Evolutionary conservation across 441 rosid genomes (phyloP).

Genomic region (Rhodomyrtus psidioides): DNA sequence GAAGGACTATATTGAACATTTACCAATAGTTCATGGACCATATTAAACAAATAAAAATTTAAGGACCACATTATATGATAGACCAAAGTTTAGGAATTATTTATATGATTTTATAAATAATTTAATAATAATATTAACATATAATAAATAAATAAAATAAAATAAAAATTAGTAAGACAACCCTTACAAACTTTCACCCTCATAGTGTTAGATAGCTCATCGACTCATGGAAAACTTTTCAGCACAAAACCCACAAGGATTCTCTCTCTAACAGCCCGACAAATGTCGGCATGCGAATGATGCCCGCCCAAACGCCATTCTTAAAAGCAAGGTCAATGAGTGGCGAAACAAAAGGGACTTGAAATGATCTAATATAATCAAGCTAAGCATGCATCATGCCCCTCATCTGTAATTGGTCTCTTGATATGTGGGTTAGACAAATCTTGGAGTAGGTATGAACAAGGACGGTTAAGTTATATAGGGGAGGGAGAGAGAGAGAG

Average conservation of each 20-base stretch:
- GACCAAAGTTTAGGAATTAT: background rate
- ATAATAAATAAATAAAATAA: background rate
- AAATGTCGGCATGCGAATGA: background rate
- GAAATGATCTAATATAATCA: background rate
- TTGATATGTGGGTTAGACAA: background rate
- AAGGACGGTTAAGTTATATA: background rate
- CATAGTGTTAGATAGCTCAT: background rate
- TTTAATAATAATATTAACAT: background rate
- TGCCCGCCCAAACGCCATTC: background rate
- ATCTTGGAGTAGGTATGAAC: background rate
- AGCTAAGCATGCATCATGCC: background rate
- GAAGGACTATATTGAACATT: background rate
- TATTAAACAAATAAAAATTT: background rate
- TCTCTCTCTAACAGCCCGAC: background rate
- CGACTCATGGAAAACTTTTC: background rate
- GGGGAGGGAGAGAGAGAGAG: background rate
- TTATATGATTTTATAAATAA: background rate
- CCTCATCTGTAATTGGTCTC: background rate
- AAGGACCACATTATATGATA: background rate
- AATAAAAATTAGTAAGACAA: background rate
- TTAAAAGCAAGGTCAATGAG: background rate
- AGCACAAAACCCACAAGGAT: background rate
- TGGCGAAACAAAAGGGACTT: background rate
- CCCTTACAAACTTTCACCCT: background rate
- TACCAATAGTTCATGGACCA: rapidly evolving